A percentile compares a stretch with the other conserved stretches of the same genome.
phyloP scores from a whole-genome alignment of 2,329 filamentous ascomycete genomes.

The Hypoxylon sp. region DNA sequence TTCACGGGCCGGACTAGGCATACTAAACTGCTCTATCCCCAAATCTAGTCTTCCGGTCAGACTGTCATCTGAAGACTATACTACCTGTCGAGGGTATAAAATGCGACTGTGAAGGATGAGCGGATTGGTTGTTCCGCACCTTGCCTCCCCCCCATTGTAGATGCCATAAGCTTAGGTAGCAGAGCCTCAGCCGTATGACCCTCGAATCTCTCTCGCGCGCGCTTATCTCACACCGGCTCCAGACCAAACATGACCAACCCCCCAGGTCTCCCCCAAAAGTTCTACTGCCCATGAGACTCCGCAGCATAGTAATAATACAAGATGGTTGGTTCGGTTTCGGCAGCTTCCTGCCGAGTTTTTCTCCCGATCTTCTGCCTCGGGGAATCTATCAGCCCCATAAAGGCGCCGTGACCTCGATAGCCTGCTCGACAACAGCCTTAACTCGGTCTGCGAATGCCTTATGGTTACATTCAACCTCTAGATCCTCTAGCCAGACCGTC shows the following conservation, averaged over 20 bases:
- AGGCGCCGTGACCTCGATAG: conserved; percentile 87
- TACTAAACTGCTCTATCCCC: neutral
- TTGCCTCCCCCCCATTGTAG: neutral
- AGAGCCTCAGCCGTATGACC: conserved; percentile 19
- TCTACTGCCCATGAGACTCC: neutral
- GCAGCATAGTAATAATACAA: conserved; percentile 18
- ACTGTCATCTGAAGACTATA: neutral
- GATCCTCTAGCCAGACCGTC: conserved; percentile 89
- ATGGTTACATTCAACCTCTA: conserved; percentile 90
- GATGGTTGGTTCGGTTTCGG: too few relatives aligned
- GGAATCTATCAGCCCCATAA: conserved; percentile 69
- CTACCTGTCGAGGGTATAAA: neutral
- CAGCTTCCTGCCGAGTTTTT: neutral
- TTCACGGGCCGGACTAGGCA: neutral
- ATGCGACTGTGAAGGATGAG: neutral
- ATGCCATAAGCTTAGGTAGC: neutral
- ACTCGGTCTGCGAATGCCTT: conserved; percentile 86
- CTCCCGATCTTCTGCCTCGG: conserved; percentile 4
- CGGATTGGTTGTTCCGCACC: neutral
- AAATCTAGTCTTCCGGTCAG: neutral
- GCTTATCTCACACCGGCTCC: conserved; percentile 18
- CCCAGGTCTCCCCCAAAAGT: conserved; percentile 1
- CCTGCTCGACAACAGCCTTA: conserved; percentile 88
- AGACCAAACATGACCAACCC: neutral
- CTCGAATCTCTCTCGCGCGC: conserved; percentile 12